Conservation (phyloP, 2,329 filamentous ascomycete species). For the Polychaeton citri region DNA sequence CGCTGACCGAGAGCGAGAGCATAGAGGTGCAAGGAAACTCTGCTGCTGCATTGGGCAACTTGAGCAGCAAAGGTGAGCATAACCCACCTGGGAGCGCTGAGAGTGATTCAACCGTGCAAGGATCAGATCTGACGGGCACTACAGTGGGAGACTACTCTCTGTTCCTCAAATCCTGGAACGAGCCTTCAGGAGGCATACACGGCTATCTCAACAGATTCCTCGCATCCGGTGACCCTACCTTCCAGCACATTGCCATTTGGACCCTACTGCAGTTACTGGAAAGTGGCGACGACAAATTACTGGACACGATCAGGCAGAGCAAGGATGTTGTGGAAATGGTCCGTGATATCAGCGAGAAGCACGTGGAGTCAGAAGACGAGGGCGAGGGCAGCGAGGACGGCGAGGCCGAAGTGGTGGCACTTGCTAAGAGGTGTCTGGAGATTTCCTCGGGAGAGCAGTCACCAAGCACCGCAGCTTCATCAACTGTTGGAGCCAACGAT, state of each 20-base stretch:
- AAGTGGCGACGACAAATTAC: conserved; percentile 82
- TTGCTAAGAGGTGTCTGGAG: conserved; percentile 83
- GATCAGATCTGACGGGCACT: conserved; percentile 12
- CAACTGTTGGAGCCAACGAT: neutral
- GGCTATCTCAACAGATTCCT: conserved; percentile 90
- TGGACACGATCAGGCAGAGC: conserved; percentile 75
- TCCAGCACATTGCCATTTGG: conserved; percentile 99
- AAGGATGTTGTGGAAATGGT: conserved; percentile 89
- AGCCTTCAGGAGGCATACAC: conserved; percentile 87
- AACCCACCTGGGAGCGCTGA: neutral
- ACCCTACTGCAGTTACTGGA: conserved; percentile 90
- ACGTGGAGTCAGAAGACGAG: conserved; percentile 72
- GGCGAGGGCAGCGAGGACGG: conserved; percentile 85
- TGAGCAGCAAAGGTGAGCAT: conserved; percentile 81
- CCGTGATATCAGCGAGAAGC: conserved; percentile 77
- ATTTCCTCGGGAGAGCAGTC: conserved; percentile 4
- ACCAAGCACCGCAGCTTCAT: neutral
- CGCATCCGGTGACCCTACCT: conserved; percentile 86
- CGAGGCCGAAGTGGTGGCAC: conserved; percentile 80
- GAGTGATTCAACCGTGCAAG: neutral
- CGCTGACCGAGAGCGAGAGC: conserved; percentile 84
- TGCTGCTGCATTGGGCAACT: conserved; percentile 83
- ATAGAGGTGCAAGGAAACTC: conserved; percentile 98
- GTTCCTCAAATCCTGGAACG: conserved; percentile 86
- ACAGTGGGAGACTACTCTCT: conserved; percentile 91